A percentile compares a stretch with the other conserved stretches of the same genome.
Evolutionary conservation across 495 filamentous ascomycete species (phyloP).

Genomic region (Aspergillus mulundensis): DNA sequence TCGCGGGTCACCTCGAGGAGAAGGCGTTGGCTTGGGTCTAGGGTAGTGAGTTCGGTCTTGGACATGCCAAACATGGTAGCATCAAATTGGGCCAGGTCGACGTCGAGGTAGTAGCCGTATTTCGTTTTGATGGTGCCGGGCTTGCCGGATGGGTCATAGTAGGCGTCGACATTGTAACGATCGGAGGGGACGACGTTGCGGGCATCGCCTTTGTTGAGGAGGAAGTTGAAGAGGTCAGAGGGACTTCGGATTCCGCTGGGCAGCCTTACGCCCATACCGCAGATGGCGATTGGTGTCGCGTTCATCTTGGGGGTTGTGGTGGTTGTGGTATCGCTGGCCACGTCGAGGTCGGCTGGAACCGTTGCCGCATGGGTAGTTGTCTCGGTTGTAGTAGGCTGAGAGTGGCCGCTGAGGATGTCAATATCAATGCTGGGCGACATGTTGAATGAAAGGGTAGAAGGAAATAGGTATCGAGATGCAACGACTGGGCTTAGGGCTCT

Average conservation of each 20-base stretch:
- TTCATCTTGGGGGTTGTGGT: not conserved
- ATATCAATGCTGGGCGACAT: too few species aligned
- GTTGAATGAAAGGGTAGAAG: too few species aligned
- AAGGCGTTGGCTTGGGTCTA: slow-evolving; percentile 48
- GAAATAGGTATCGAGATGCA: too few species aligned
- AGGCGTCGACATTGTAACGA: not conserved
- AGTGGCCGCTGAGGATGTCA: too few species aligned
- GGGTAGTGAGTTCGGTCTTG: slow-evolving; percentile 45
- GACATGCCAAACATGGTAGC: slow-evolving; percentile 54
- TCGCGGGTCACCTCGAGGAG: slow-evolving; percentile 58
- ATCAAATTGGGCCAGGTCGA: slow-evolving; percentile 53
- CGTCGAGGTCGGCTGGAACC: too few species aligned
- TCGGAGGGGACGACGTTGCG: not conserved
- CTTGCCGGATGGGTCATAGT: not conserved
- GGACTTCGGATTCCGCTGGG: not conserved
- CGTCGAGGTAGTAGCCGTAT: slow-evolving; percentile 43
- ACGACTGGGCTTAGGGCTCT: too few species aligned
- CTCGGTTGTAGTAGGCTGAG: too few species aligned
- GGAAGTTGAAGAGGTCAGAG: slow-evolving; percentile 38
- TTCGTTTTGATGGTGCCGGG: not conserved
- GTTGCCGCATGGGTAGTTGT: too few species aligned
- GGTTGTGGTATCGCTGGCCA: too few species aligned
- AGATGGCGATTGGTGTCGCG: not conserved
- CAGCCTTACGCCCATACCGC: not conserved
- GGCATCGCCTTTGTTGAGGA: slow-evolving; percentile 22